A percentile compares a stretch with the other conserved stretches of the same genome.
These are phyloP conservation scores for Tuber calosporum DNA, from an alignment of 495 filamentous ascomycete genomes.

Conservation along the genomic window DNA sequence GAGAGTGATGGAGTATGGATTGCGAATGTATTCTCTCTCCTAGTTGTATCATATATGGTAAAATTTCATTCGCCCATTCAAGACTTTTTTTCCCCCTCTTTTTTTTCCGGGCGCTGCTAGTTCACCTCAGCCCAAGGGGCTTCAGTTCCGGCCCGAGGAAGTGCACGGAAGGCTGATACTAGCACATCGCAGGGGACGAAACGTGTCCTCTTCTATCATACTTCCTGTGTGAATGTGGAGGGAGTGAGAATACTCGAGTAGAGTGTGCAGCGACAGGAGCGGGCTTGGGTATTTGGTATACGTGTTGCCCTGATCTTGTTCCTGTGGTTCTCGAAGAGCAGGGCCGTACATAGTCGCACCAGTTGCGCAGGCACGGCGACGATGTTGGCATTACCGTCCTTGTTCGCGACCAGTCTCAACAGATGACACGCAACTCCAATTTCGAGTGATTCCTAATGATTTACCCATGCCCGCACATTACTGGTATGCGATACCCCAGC, in stretches of 20 bases:
- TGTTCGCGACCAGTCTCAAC: not conserved
- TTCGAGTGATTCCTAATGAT: not conserved
- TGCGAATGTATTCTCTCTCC: no score
- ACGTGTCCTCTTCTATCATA: not conserved
- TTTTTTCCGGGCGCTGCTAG: no score
- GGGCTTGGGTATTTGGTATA: not conserved
- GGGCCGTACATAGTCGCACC: not conserved
- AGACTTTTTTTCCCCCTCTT: no score
- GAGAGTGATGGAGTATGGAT: no score
- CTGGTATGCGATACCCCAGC: not conserved
- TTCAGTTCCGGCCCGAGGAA: not conserved
- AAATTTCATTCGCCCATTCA: no score
- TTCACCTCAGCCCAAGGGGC: not conserved
- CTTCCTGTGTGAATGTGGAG: not conserved
- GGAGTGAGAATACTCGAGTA: no score
- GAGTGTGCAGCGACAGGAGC: not conserved
- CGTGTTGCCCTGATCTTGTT: not conserved
- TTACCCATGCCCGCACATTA: not conserved
- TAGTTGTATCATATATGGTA: no score
- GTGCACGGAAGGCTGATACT: not conserved
- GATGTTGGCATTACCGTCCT: not conserved
- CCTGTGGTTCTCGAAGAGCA: not conserved
- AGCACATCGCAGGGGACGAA: not conserved
- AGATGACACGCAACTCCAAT: not conserved
- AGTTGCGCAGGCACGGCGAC: accelerated